phyloP scores from a whole-genome alignment of 192 early-diverging fungal species.

The Tieghemiomyces parasiticus region DNA sequence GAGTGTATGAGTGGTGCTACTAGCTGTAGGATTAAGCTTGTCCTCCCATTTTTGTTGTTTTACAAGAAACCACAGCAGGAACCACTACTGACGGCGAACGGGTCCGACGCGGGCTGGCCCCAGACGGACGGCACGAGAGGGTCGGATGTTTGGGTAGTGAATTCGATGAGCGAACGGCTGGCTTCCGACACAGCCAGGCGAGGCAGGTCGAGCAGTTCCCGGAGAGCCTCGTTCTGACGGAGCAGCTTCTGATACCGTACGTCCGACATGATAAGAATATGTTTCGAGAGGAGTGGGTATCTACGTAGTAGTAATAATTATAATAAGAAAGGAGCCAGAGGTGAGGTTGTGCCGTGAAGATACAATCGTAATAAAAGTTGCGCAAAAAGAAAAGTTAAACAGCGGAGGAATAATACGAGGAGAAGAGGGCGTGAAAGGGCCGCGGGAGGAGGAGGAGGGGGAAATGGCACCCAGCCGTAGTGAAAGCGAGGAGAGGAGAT shows the following conservation, averaged over 20 bases:
- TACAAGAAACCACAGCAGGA: too few relatives aligned
- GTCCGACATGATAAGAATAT: background rate
- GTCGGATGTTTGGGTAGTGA: background rate
- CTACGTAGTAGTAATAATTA: background rate
- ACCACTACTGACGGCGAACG: background rate
- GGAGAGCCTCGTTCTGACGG: background rate
- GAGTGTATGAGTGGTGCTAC: too few relatives aligned
- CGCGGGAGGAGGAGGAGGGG: background rate
- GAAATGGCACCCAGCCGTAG: background rate
- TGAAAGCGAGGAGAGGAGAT: background rate
- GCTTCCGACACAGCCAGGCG: conserved; percentile 5
- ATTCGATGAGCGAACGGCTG: background rate
- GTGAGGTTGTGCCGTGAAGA: background rate
- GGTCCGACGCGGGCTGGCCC: background rate
- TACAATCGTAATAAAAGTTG: background rate
- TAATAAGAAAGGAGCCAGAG: background rate
- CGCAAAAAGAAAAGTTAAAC: background rate
- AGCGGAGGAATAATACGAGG: background rate
- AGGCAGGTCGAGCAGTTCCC: background rate
- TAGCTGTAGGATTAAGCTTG: too few relatives aligned
- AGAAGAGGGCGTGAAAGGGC: background rate
- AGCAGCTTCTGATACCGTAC: background rate
- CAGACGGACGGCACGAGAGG: background rate
- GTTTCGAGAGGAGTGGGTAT: background rate
- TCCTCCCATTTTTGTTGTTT: too few relatives aligned